Evolutionary conservation across 2,329 filamentous ascomycete genomes (phyloP), one percentile per base, ranked within the genome.

Genomic region (Ophiostoma sp.): DNA sequence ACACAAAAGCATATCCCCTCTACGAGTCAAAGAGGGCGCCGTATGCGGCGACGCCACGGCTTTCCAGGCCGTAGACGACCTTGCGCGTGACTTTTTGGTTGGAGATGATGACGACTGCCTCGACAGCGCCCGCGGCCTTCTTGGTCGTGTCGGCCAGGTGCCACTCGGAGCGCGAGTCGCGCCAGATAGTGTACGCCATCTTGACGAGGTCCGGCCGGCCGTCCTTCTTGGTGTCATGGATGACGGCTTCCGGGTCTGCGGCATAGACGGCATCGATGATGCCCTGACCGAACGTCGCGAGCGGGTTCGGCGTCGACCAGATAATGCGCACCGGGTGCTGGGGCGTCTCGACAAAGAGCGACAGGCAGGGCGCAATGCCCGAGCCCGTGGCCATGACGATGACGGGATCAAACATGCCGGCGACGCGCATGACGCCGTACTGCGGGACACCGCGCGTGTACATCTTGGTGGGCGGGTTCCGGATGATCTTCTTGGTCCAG

Each of bases 341-440:
- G 13, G 74, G 76, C 69, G 75, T 27, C 87, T n/a, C 89, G 79
- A 39, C 85, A 82, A 76, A 80, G 69, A 89, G 82, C 1, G 85
- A 86, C 41, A 89, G 78, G 71, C 84, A 86, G 0, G 87, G 87
- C 0, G 86, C 87, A 71, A 90, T 89, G 2, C 87, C 87, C 0
- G 86, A 88, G 1, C 88, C 88, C 0, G 87, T 90, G 2, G 86
- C 85, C 1, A 90, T 84, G 68, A 90, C 77, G 52, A 90, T 79
- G 70, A 89, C 79, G 17, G 80, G 81, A 65, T 78, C 79, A 78
- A 89, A 89, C 39, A 90, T 80, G 8, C 82, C 80, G 70, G 86
- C 83, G 39, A 87, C 80, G 71, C 86, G 84, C 27, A 87, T 82
- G 48, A 89, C 85, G 64, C 87, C 87, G 70, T 82, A 83, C 10